A percentile compares a stretch with the other conserved stretches of the same genome.
These are phyloP conservation scores for Drosera spatulata DNA, from an alignment of 179 eudicot genomes.

Conservation along the genomic window DNA sequence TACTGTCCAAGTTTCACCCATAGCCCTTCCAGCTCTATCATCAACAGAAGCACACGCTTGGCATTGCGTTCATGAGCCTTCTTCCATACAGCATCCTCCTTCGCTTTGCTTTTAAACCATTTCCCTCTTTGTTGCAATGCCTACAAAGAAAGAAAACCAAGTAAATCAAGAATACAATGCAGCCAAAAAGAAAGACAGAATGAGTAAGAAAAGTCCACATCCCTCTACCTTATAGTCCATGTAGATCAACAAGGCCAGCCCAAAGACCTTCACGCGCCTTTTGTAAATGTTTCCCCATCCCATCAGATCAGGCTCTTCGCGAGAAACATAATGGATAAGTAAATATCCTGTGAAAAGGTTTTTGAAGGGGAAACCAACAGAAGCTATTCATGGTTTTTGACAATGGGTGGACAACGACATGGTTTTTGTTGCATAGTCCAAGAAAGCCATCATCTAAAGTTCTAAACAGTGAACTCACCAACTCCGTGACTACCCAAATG, in stretches of 20 bases:
- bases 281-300: constrained; percentile 55
- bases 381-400: too few species aligned
- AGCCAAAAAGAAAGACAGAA: too few species aligned
- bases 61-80: constrained; percentile 95
- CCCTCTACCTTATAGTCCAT: constrained; percentile 67
- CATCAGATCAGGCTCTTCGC: constrained; percentile 17
- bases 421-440: too few species aligned
- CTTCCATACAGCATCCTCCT: constrained; percentile 65
- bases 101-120: constrained; percentile 52
- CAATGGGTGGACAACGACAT: too few species aligned
- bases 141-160: constrained; percentile 19
- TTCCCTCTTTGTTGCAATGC: constrained; percentile 77
- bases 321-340: not conserved
- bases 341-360: too few species aligned
- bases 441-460: too few species aligned
- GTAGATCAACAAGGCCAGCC: constrained; percentile 57
- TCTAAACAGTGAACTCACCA: too few species aligned
- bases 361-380: too few species aligned
- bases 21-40: constrained; percentile 81
- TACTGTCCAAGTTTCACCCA: constrained; percentile 97
- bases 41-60: constrained; percentile 54
- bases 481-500: too few species aligned
- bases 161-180: not conserved
- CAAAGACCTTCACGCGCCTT: constrained; percentile 63
- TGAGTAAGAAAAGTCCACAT: constrained; percentile 10